Evolutionary conservation across 1,284 basidiomycete species (phyloP).

Genomic region (Ceratobasidium sp.): DNA sequence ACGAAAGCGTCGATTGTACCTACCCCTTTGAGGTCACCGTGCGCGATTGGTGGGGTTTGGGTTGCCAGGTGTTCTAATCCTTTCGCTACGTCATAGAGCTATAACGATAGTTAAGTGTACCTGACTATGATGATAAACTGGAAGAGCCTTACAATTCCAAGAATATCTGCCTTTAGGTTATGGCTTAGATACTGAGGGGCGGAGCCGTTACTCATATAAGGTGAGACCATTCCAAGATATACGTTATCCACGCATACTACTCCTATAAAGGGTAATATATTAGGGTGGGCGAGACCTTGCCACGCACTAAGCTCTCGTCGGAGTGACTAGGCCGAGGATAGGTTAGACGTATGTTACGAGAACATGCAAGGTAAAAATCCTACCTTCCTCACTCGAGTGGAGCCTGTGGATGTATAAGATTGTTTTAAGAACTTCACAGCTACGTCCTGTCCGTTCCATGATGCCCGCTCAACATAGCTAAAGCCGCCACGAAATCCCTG

Average conservation of each 20-base stretch:
- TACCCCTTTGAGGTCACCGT: constrained; percentile 26
- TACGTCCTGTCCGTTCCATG: not conserved
- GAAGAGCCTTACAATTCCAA: not conserved
- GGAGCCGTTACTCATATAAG: constrained; percentile 40
- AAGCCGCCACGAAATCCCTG: not conserved
- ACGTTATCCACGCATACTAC: constrained; percentile 41
- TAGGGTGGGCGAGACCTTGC: constrained; percentile 36
- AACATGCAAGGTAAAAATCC: not conserved
- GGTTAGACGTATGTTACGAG: not conserved
- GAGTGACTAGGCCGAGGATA: not conserved
- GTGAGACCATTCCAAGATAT: constrained; percentile 43
- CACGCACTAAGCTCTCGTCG: not conserved
- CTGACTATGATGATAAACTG: not conserved
- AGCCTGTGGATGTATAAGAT: not conserved
- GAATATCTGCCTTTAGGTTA: constrained; percentile 12
- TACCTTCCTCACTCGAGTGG: not conserved
- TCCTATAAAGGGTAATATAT: constrained; percentile 37
- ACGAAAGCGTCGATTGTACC: not conserved
- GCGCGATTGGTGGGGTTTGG: constrained; percentile 18
- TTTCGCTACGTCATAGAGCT: constrained; percentile 19
- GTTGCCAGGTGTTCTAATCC: constrained; percentile 15
- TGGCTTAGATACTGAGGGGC: constrained; percentile 30
- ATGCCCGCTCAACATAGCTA: not conserved
- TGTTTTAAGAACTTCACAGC: not conserved
- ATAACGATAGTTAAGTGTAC: not conserved